Conservation (phyloP, 768 basidiomycete genomes). For the Lactarius hengduanensis region DNA sequence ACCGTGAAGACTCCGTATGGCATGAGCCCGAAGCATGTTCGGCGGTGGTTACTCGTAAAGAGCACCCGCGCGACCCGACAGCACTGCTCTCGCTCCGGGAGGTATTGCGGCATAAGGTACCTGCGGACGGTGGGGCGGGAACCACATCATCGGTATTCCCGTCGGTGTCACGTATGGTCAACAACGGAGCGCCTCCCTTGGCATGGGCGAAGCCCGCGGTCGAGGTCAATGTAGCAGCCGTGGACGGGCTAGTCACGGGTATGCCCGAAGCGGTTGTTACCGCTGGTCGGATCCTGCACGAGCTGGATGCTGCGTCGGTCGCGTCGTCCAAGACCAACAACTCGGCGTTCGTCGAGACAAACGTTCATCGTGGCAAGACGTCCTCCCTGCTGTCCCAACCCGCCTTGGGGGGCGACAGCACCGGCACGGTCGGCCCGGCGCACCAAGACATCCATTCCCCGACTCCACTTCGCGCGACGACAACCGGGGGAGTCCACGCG, state of each 20-base stretch:
- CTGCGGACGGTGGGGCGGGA: constrained; percentile 36
- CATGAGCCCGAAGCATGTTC: constrained; percentile 61
- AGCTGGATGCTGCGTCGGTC: constrained; percentile 38
- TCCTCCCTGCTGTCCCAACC: constrained; percentile 40
- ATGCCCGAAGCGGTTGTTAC: constrained; percentile 38
- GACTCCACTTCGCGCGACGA: background rate
- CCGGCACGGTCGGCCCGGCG: constrained; percentile 37
- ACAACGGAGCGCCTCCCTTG: constrained; percentile 35
- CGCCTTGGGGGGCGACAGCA: constrained; percentile 39
- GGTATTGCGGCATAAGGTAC: constrained; percentile 55
- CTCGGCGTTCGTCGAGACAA: constrained; percentile 38
- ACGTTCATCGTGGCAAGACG: constrained; percentile 41
- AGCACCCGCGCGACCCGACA: constrained; percentile 59
- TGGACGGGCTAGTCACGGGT: constrained; percentile 48
- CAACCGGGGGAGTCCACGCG: background rate
- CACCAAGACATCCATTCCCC: constrained; percentile 1
- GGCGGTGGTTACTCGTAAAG: constrained; percentile 59
- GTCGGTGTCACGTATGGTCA: constrained; percentile 26
- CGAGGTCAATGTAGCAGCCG: constrained; percentile 49
- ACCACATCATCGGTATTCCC: constrained; percentile 31
- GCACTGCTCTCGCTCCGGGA: constrained; percentile 59
- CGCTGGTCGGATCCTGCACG: constrained; percentile 48
- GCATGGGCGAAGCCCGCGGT: constrained; percentile 61
- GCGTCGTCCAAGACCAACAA: constrained; percentile 31
- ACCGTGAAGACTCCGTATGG: constrained; percentile 56